Percentiles rank a stretch among this genome's conserved stretches.
These are phyloP conservation scores for Moesziomyces antarcticus DNA, from an alignment of 1,284 basidiomycete species.

Conservation along the genomic window DNA sequence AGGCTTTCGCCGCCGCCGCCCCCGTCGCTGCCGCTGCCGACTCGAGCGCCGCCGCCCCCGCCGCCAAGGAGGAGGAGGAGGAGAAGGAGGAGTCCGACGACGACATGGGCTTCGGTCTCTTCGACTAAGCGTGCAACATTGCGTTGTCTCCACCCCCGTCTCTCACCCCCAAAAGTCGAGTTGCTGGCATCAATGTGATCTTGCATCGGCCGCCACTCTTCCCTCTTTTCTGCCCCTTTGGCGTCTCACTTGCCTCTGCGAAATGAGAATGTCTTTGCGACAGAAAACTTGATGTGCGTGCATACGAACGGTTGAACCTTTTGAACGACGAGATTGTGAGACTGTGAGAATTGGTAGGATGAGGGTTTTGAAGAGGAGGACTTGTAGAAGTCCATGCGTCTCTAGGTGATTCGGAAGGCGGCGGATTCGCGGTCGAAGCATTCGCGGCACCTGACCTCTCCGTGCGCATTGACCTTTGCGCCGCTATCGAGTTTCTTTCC, in stretches of 20 bases:
- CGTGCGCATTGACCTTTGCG: constrained; percentile 50
- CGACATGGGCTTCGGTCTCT: constrained; percentile 75
- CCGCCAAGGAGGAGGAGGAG: constrained; percentile 73
- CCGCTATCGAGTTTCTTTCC: constrained; percentile 52
- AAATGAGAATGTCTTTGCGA: background rate
- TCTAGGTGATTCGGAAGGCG: constrained; percentile 13
- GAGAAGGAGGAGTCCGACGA: constrained; percentile 74
- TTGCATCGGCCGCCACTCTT: background rate
- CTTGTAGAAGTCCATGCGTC: background rate
- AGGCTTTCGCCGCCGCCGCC: constrained; percentile 87
- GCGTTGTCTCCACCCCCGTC: too few species aligned
- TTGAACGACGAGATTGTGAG: background rate
- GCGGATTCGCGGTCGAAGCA: constrained; percentile 45
- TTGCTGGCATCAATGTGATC: background rate
- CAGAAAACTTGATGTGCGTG: background rate
- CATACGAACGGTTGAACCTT: too few species aligned
- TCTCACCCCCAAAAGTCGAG: too few species aligned
- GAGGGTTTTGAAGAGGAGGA: background rate
- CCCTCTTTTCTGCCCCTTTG: background rate
- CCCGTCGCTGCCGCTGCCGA: constrained; percentile 74
- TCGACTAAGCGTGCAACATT: constrained; percentile 74
- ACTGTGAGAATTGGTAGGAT: background rate
- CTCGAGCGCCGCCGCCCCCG: constrained; percentile 72
- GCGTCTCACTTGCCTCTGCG: background rate
- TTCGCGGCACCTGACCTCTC: constrained; percentile 53